Evolutionary conservation across 2,329 filamentous ascomycete genomes (phyloP).

Genomic region (Penicillium sclerotigenum): DNA sequence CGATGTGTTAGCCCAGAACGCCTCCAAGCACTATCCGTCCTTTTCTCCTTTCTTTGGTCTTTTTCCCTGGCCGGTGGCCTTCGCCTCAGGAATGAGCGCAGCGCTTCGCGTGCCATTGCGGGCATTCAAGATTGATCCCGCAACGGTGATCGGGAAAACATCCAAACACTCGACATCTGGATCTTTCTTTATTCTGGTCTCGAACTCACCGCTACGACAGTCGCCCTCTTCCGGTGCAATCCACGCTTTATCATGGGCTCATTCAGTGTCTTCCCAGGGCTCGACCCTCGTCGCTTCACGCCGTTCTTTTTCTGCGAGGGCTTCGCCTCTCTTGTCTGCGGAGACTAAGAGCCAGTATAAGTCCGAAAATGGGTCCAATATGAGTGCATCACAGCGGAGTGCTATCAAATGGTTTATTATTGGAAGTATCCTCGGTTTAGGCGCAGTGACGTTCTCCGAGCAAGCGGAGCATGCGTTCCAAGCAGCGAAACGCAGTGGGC

Average conservation of each 20-base stretch:
- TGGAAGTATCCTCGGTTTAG: constrained; percentile 40
- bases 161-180: constrained; percentile 16
- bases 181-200: constrained; percentile 6
- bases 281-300: background rate
- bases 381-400: constrained; percentile 20
- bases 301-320: constrained; percentile 21
- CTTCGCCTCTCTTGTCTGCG: constrained; percentile 13
- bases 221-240: background rate
- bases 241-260: background rate
- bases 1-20: constrained; percentile 10
- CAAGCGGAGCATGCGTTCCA: constrained; percentile 74
- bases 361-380: background rate
- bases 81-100: constrained; percentile 35
- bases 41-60: background rate
- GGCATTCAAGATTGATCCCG: constrained; percentile 30
- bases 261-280: background rate
- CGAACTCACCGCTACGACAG: background rate
- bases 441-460: constrained; percentile 52
- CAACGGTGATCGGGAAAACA: constrained; percentile 26
- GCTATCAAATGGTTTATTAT: constrained; percentile 34
- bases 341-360: constrained; percentile 3
- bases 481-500: constrained; percentile 70
- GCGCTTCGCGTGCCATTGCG: constrained; percentile 34
- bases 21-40: background rate
- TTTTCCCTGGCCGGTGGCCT: constrained; percentile 1